Conservation (phyloP, 345 rosid species). For the Brassica incana region DNA sequence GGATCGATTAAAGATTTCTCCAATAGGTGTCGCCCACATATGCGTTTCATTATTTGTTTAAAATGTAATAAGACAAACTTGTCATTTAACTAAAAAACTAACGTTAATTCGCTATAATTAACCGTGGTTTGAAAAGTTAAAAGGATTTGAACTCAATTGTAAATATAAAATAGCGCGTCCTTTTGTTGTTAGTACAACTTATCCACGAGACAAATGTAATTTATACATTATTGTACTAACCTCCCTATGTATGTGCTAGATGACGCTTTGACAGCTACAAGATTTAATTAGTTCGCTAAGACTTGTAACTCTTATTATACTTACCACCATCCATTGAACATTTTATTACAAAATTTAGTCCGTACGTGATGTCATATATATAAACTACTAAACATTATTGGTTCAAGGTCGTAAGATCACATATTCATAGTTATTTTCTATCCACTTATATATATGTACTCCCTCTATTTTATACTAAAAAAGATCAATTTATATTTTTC, state of each 20-base stretch:
- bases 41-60: background rate
- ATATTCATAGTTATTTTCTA: background rate
- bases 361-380: conserved; percentile 7
- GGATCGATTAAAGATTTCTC: conserved; percentile 18
- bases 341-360: background rate
- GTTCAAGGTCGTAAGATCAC: background rate
- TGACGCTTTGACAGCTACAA: conserved; percentile 30
- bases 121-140: background rate
- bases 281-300: background rate
- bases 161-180: conserved; percentile 29
- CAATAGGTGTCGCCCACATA: conserved; percentile 17
- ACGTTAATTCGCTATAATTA: background rate
- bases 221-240: conserved; percentile 10
- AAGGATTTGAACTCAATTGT: background rate
- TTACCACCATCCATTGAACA: conserved; percentile 1
- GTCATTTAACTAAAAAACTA: background rate
- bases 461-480: background rate
- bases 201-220: conserved; percentile 9
- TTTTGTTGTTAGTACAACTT: conserved; percentile 10
- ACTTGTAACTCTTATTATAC: background rate
- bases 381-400: background rate
- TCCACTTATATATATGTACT: background rate
- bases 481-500: too few species aligned
- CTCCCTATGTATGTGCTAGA: conserved; percentile 7
- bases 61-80: background rate